Evolutionary conservation across 768 basidiomycete genomes (phyloP), one percentile per base, ranked within the genome.

Genomic region (Cantharellus anzutake): DNA sequence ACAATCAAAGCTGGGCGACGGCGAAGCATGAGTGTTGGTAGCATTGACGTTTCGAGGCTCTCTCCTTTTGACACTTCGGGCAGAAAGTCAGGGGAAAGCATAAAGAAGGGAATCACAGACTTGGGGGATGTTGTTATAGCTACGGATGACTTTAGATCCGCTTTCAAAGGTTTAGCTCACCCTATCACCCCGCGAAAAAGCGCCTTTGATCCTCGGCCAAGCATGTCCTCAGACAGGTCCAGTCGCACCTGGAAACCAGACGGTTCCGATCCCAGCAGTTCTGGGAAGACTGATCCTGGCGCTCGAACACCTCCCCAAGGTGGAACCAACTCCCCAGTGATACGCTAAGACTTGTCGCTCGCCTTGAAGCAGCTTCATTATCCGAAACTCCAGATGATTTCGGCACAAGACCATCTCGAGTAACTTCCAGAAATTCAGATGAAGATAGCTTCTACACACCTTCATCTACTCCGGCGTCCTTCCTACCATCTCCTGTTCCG

Each of bases 11-110:
- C 56, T 42, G 56, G 40, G 60, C 81, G 83, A 64, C 78, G 83
- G 64, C 73, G 85, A 61, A 86, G 84, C 66, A 78, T 82, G 78
- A 87, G 85, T 64, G 78, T 84, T 57, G 77, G 82, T 57, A 80
- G 84, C 66, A 75, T 75, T 4, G 83, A 84, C 42, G 64, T 77
- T 56, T 75, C 78, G 67, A 75, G 75, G 62, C 67, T 71, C 2
- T 40, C 56, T 16, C 39, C 52, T 38, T 59, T 20, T 14, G 39
- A 35, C 62, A 35, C 29, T n/a, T 34, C 59, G 14, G 63, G 20
- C 63, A 40, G 4, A 29, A 29, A 35, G 34, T 48, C 11, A 41
- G 35, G 56, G 38, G 50, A 11, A n/a, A 29, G 16, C 37, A 69
- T 85, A 41, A 75, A 73, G 66, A 82, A 81, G 44, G 20, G 20